Base-by-base conservation (phyloP, 2,329 filamentous ascomycete species). In the Ceratocystis lukuohia region DNA sequence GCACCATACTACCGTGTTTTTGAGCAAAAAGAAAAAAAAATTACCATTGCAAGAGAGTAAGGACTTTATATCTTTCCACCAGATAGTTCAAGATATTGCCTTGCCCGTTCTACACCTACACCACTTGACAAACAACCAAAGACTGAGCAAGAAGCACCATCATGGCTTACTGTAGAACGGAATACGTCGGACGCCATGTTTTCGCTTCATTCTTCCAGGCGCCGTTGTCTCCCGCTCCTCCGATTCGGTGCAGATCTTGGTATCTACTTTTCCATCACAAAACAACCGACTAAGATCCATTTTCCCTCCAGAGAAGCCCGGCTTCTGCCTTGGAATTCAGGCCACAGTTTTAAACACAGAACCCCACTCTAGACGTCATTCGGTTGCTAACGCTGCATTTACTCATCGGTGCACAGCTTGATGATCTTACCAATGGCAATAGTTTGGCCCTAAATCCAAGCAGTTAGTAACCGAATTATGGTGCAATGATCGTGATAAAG, bases 351-450 rank as follows among this genome's bases (percentile, higher is more conserved):
- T 10, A 5, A 10, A 4, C 4, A 22, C 22, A 25, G 12, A n/a
- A 25, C 33, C 22, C 62, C 50, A 61, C 44, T 64, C 25, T 64
- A 20, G 61, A 64, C 61, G 50, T 66, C 57, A 57, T 61, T 20
- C 59, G 44, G 44, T 45, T 25, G 28, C 53, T 69, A 68, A 33
- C 30, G 61, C 7, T 71, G 73, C 62, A 71, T 70, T 69, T 70
- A 71, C 64, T 72, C 61, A 20, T 78, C 75, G 6, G 74, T 78
- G 72, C 85, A 80, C 70, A 99, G 83, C 82, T 92, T 96, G 68
- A 91, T 96, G 76, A 99, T 95, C 84, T 99, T 99, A 74, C 94
- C 94, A 79, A 99, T 99, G 66, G 94, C 94, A 79, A 99, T 96
- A 0, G 94, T 99, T 88, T 97, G 93, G 72, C 94, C 94, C 87